These are phyloP conservation scores for Hirsutella rhossiliensis DNA, from an alignment of 2,329 filamentous ascomycete species.

Conservation along the genomic window DNA sequence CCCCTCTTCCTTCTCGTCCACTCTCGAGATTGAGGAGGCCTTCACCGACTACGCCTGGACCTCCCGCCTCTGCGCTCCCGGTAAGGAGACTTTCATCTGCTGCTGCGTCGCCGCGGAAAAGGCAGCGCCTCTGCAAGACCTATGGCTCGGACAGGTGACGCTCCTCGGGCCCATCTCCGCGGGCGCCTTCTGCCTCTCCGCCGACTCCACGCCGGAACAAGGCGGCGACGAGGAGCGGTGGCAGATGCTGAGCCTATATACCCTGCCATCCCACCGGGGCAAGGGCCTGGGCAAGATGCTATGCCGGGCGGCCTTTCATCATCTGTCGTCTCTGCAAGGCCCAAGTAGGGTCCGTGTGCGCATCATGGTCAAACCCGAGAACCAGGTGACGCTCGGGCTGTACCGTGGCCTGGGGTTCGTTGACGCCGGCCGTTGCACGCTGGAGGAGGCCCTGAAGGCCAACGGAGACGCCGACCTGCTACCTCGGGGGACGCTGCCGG, in stretches of 20 bases:
- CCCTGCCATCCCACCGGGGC: slow-evolving; percentile 5
- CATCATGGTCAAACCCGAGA: background rate
- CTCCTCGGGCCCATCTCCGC: background rate
- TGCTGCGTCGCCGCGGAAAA: background rate
- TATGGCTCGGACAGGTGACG: background rate
- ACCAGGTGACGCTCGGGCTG: background rate
- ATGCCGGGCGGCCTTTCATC: slow-evolving; percentile 4
- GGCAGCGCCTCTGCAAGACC: background rate
- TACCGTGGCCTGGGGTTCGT: background rate
- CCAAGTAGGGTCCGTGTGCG: background rate
- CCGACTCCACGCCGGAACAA: background rate
- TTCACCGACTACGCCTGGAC: background rate
- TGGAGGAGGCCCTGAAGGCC: background rate
- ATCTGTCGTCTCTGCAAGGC: background rate
- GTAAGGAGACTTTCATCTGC: background rate
- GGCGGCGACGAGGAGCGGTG: slow-evolving; percentile 5
- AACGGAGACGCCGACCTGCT: background rate
- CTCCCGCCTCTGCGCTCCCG: background rate
- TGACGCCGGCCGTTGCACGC: background rate
- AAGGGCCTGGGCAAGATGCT: slow-evolving; percentile 4
- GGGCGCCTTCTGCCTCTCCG: background rate
- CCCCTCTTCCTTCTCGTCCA: background rate
- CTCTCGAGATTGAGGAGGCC: background rate
- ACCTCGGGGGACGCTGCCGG: background rate
- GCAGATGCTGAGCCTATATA: slow-evolving; percentile 7